A percentile compares a stretch with the other conserved stretches of the same genome.
phyloP scores from a whole-genome alignment of 2,329 filamentous ascomycete species.

The Sclerotiophoma versabilis region DNA sequence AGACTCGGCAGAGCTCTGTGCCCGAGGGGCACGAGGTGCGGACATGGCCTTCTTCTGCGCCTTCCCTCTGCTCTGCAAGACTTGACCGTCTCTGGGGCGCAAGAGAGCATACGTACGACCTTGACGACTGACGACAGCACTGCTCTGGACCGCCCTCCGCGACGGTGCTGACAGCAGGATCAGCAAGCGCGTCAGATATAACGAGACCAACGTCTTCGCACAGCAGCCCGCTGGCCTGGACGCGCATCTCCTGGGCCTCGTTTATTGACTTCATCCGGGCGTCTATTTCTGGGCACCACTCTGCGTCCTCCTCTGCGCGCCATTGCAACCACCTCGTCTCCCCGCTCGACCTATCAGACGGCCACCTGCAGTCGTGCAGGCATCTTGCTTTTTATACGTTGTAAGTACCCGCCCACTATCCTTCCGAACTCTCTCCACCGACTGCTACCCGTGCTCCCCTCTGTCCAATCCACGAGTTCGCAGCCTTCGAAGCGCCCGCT shows the following conservation, averaged over 20 bases:
- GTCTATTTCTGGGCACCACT: constrained; percentile 51
- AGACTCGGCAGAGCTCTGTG: constrained; percentile 27
- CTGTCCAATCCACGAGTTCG: constrained; percentile 38
- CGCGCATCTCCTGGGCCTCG: constrained; percentile 38
- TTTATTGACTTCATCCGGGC: constrained; percentile 48
- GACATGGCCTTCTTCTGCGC: constrained; percentile 23
- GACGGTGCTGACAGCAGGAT: constrained; percentile 32
- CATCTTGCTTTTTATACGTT: constrained; percentile 43
- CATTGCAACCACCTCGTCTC: constrained; percentile 42
- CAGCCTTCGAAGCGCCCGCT: constrained; percentile 47
- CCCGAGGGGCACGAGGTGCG: constrained; percentile 29
- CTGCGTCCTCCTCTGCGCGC: constrained; percentile 36
- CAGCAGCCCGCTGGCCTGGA: constrained; percentile 43
- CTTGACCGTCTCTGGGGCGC: constrained; percentile 23
- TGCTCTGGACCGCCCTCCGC: constrained; percentile 12
- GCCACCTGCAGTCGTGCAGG: constrained; percentile 40
- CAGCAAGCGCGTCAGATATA: constrained; percentile 36
- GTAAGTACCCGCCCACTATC: constrained; percentile 51
- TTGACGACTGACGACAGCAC: constrained; percentile 23
- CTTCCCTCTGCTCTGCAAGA: constrained; percentile 20
- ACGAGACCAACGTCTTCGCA: constrained; percentile 32
- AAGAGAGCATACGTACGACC: constrained; percentile 27
- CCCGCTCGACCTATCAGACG: constrained; percentile 44
- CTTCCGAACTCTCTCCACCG: constrained; percentile 43
- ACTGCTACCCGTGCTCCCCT: constrained; percentile 36